Percentiles rank a stretch among this genome's conserved stretches.
Evolutionary conservation across 768 basidiomycete species (phyloP).

Genomic region (Tulasnella sp.): DNA sequence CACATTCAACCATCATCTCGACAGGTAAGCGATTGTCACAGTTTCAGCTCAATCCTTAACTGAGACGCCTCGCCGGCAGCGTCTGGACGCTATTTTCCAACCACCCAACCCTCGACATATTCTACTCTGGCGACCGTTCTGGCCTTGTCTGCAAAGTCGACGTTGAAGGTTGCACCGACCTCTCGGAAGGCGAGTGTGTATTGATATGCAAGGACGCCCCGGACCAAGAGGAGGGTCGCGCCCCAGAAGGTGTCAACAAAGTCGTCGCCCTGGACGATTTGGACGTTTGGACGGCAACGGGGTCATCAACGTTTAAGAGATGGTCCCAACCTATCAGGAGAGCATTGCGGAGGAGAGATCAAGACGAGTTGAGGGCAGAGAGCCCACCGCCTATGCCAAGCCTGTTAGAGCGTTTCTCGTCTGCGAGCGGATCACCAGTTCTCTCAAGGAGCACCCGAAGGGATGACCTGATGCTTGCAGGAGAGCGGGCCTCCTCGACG

Average conservation of each 20-base stretch:
- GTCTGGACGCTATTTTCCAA: constrained; percentile 89
- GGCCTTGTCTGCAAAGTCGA: constrained; percentile 91
- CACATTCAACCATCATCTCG: constrained; percentile 91
- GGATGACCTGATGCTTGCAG: no score
- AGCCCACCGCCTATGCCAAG: neutral
- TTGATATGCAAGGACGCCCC: constrained; percentile 46
- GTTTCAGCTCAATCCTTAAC: neutral
- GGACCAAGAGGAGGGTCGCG: constrained; percentile 21
- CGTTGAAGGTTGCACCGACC: constrained; percentile 64
- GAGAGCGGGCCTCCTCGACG: neutral
- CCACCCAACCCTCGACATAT: constrained; percentile 75
- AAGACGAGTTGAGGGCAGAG: neutral
- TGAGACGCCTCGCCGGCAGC: constrained; percentile 14
- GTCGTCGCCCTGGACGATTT: constrained; percentile 75
- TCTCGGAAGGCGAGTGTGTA: constrained; percentile 83
- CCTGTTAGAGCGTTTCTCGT: neutral
- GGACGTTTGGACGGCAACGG: constrained; percentile 82
- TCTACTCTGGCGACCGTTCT: constrained; percentile 89
- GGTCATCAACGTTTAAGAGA: constrained; percentile 65
- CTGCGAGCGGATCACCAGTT: neutral
- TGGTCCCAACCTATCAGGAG: constrained; percentile 61
- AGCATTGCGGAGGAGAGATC: constrained; percentile 24
- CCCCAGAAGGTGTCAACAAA: constrained; percentile 63
- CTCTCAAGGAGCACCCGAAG: no score
- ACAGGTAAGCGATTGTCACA: constrained; percentile 34